A percentile compares a stretch with the other conserved stretches of the same genome.
Evolutionary conservation across 176 grass and related monocot species (phyloP).

Genomic region (Rhynchospora pubera): DNA sequence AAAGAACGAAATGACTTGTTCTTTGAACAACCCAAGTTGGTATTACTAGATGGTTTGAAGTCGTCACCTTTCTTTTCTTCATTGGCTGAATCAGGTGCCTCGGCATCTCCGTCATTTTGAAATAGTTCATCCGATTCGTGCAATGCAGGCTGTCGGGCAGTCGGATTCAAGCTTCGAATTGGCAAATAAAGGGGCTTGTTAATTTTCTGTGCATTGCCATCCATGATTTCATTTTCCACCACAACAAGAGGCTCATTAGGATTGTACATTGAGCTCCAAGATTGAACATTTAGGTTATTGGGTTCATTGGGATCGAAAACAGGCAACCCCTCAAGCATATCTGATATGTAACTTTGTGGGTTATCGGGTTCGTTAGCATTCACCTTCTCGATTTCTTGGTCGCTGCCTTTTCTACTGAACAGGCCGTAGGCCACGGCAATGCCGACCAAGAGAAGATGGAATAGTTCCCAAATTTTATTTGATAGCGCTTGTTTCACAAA

Average conservation of each 20-base stretch:
- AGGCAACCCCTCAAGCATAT: slow-evolving; percentile 45
- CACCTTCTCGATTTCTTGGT: slow-evolving; percentile 18
- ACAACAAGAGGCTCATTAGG: slow-evolving; percentile 39
- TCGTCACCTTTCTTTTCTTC: slow-evolving; percentile 10
- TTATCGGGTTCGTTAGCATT: background rate
- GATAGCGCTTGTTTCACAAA: slow-evolving; percentile 17
- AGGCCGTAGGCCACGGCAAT: slow-evolving; percentile 68
- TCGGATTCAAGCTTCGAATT: slow-evolving; percentile 42
- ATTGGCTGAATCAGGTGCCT: background rate
- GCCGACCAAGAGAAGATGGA: slow-evolving; percentile 65
- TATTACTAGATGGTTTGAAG: background rate
- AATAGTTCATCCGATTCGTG: background rate
- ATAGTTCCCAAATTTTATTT: slow-evolving; percentile 58
- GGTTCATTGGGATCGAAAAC: slow-evolving; percentile 28
- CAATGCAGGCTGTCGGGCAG: slow-evolving; percentile 1
- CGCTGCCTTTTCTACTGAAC: slow-evolving; percentile 53
- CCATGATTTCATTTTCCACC: slow-evolving; percentile 22
- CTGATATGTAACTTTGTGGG: slow-evolving; percentile 37
- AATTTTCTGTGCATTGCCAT: background rate
- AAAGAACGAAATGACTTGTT: background rate
- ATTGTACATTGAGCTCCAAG: slow-evolving; percentile 52
- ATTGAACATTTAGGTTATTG: slow-evolving; percentile 20
- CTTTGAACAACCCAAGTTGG: background rate
- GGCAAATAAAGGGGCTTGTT: slow-evolving; percentile 46
- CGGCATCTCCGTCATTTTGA: background rate